Evolutionary conservation across 257 asterid species (phyloP), one percentile per base, ranked within the genome.

Genomic region (Nicotiana sylvestris): DNA sequence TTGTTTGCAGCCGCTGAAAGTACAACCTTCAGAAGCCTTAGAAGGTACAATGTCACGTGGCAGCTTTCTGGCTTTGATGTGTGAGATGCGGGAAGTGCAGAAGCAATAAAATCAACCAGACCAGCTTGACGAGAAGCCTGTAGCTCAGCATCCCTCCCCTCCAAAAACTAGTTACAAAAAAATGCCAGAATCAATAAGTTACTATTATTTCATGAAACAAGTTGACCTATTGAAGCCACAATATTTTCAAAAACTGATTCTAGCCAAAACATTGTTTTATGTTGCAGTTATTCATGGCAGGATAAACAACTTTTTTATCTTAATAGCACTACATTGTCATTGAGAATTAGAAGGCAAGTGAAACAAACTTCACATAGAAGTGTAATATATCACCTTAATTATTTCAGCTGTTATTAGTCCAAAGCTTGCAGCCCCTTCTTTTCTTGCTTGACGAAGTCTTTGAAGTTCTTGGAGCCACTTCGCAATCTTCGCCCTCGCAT

Each of bases 401-500:
- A 94, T 94, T 88, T 94, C 99, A 85, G 98, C 92, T 55, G 98
- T 87, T 80, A 96, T 92, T 37, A 93, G 91, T 78, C 99, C 99
- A 85, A 96, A 94, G 86, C 85, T 93, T 43, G 91, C 91, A 81
- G 97, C 97, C 77, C 99, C 99, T 61, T 92, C 98, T 88, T 94
- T 96, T 87, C 99, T 93, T 66, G 97, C 99, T 87, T 96, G 98
- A 65, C 99, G 97, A 81, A 92, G 97, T 72, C 90, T 96, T 85
- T 96, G 98, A 84, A 96, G 93, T 88, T 96, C 99, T 91, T 96
- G 99, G 86, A 96, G 87, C 98, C 97, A 96, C 86, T 93, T 91
- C 39, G 90, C 93, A 64, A 96, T 89, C 90, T 96, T 96, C 35
- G 85, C 93, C 89, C 97, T 91, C 66, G 98, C 98, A 88, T 93